Percentiles rank a stretch among this genome's conserved stretches.
Evolutionary conservation across 805 yeast species (phyloP).

Genomic region (Huiozyma sinensis): DNA sequence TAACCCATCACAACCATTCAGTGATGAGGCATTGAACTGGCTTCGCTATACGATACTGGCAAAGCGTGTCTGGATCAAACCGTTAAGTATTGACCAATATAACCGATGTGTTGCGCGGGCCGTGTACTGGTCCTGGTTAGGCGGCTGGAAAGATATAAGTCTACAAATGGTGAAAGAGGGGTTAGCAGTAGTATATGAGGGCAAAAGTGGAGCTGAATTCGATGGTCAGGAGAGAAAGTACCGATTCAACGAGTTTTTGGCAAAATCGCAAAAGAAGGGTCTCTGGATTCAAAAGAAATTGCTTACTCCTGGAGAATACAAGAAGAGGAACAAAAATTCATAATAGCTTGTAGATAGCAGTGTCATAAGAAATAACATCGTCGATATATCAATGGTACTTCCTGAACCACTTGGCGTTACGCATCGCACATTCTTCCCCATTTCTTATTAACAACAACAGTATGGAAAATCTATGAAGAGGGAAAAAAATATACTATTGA

Average conservation of each 20-base stretch:
- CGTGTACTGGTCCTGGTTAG: slow-evolving; percentile 40
- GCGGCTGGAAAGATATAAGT: slow-evolving; percentile 71
- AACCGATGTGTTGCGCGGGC: slow-evolving; percentile 79
- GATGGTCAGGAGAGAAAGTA: slow-evolving; percentile 64
- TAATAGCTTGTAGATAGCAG: too few species aligned
- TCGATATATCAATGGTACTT: too few species aligned
- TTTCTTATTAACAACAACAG: too few species aligned
- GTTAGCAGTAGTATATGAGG: slow-evolving; percentile 80
- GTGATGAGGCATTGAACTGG: slow-evolving; percentile 81
- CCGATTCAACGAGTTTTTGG: slow-evolving; percentile 45
- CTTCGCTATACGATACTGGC: slow-evolving; percentile 56
- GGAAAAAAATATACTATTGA: too few species aligned
- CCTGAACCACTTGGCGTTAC: too few species aligned
- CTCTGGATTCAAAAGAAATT: slow-evolving; percentile 53
- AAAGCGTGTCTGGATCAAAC: slow-evolving; percentile 59
- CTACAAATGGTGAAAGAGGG: slow-evolving; percentile 80
- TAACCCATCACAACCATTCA: slow-evolving; percentile 77
- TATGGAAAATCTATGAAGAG: too few species aligned
- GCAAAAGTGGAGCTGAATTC: slow-evolving; percentile 70
- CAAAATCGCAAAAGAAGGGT: slow-evolving; percentile 49
- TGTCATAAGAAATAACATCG: too few species aligned
- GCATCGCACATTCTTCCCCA: too few species aligned
- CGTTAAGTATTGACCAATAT: slow-evolving; percentile 79
- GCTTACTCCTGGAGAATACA: slow-evolving; percentile 73
- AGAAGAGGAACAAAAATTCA: slow-evolving; percentile 25